Percentiles rank a stretch among this genome's conserved stretches.
These are phyloP conservation scores for Batrachochytrium dendrobatidis DNA, from an alignment of 371 early-diverging fungal species.

Conservation along the genomic window DNA sequence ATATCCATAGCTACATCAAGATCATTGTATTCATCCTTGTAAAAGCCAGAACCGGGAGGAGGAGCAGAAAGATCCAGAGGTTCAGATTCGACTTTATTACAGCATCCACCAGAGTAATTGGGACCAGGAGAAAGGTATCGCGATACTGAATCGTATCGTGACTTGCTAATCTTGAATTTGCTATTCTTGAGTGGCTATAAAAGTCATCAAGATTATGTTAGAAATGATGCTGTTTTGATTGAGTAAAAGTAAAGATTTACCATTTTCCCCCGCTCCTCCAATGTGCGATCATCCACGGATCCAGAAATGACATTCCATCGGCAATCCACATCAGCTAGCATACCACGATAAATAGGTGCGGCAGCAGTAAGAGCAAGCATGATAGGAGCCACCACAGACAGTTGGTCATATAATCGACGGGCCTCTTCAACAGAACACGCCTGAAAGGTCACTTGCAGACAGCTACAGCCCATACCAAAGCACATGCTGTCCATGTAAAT, in stretches of 20 bases:
- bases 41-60: constrained; percentile 47
- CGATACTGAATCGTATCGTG: constrained; percentile 95
- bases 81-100: not conserved
- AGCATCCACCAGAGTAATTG: constrained; percentile 38
- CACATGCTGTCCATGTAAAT: constrained; percentile 99
- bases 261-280: constrained; percentile 94
- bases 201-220: too few relatives aligned
- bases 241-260: too few relatives aligned
- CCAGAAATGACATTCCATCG: constrained; percentile 96
- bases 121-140: constrained; percentile 74
- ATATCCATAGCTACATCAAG: constrained; percentile 75
- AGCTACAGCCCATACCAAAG: constrained; percentile 99
- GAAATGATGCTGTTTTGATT: too few relatives aligned
- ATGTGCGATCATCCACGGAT: constrained; percentile 93
- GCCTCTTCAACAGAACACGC: constrained; percentile 94
- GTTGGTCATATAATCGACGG: constrained; percentile 88
- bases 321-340: constrained; percentile 93
- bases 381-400: constrained; percentile 89
- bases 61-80: not conserved
- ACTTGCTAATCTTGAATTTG: constrained; percentile 70
- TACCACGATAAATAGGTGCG: constrained; percentile 91
- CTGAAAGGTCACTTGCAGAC: constrained; percentile 98
- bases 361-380: constrained; percentile 90
- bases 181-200: constrained; percentile 56
- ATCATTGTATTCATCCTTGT: constrained; percentile 93